Conservation (phyloP, 1,139 yeast genomes). For the Taphrina confusa region DNA sequence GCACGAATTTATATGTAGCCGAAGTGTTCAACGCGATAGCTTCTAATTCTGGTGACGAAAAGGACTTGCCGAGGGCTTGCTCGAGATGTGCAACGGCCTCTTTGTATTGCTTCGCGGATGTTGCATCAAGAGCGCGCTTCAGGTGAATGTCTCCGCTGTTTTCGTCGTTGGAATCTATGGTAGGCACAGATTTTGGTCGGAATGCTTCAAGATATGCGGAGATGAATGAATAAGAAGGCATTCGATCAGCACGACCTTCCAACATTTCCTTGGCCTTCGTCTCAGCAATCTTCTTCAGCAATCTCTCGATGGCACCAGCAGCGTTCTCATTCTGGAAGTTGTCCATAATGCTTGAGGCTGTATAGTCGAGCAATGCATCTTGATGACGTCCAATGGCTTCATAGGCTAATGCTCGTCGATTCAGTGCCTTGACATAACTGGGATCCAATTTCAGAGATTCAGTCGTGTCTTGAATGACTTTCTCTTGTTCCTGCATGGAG, state of each 20-base stretch:
- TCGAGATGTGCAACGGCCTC: slow-evolving; percentile 68
- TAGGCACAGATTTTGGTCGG: slow-evolving; percentile 47
- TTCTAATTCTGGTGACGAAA: slow-evolving; percentile 40
- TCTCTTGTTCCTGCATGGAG: slow-evolving; percentile 72
- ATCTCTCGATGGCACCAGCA: slow-evolving; percentile 83
- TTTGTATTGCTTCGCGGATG: slow-evolving; percentile 68
- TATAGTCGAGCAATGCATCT: slow-evolving; percentile 89
- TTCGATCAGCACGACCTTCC: slow-evolving; percentile 53
- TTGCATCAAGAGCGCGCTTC: slow-evolving; percentile 64
- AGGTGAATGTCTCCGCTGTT: slow-evolving; percentile 61
- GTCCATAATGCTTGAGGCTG: slow-evolving; percentile 57
- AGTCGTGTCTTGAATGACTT: slow-evolving; percentile 84
- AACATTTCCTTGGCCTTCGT: slow-evolving; percentile 50
- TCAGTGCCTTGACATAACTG: slow-evolving; percentile 82
- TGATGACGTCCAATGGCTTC: slow-evolving; percentile 75
- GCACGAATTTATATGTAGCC: slow-evolving; percentile 81
- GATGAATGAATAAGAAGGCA: slow-evolving; percentile 85
- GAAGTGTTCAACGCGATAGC: slow-evolving; percentile 78
- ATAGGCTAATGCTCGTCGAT: slow-evolving; percentile 71
- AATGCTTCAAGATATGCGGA: slow-evolving; percentile 85
- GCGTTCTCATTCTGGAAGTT: slow-evolving; percentile 70
- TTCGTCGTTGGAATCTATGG: slow-evolving; percentile 54
- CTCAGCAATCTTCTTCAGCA: slow-evolving; percentile 72
- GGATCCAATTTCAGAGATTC: slow-evolving; percentile 83
- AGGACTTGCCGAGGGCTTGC: slow-evolving; percentile 58